Conservation (phyloP, 2,329 filamentous ascomycete genomes). For the Blastomyces emzantsi region DNA sequence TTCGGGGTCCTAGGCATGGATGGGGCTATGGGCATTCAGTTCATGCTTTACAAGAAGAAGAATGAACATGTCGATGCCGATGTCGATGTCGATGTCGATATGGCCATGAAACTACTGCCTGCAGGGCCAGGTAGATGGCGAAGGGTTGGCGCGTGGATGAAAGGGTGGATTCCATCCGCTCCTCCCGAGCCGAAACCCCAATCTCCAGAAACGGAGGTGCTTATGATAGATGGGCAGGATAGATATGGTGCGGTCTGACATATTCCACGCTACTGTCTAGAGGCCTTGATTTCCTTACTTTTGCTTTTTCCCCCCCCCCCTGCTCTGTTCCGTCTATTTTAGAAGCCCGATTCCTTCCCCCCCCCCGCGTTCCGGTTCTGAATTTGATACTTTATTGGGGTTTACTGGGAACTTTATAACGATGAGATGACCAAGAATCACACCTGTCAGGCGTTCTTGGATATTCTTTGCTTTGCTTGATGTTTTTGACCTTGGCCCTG, state of each 20-base stretch:
- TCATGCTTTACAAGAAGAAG: conserved; percentile 48
- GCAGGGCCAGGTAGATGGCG: conserved; percentile 43
- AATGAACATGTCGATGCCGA: conserved; percentile 36
- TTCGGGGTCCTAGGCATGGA: conserved; percentile 56
- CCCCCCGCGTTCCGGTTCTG: neutral
- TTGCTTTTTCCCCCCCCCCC: neutral
- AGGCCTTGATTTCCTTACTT: neutral
- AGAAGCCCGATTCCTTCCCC: neutral
- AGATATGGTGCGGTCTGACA: conserved; percentile 29
- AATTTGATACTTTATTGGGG: neutral
- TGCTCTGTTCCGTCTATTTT: neutral
- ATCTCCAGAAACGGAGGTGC: conserved; percentile 24
- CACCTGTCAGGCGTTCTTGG: neutral
- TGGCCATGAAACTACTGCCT: conserved; percentile 34
- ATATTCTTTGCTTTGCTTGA: neutral
- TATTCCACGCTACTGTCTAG: neutral
- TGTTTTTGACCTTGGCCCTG: neutral
- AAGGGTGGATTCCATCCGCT: conserved; percentile 53
- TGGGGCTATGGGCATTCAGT: conserved; percentile 54
- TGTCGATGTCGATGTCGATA: too few relatives aligned
- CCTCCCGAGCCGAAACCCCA: conserved; percentile 26
- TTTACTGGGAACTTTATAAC: neutral
- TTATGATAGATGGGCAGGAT: conserved; percentile 23
- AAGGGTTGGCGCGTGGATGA: conserved; percentile 55
- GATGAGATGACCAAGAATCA: neutral